Evolutionary conservation across 1,284 basidiomycete species (phyloP).

Genomic region (Melampsora americana): DNA sequence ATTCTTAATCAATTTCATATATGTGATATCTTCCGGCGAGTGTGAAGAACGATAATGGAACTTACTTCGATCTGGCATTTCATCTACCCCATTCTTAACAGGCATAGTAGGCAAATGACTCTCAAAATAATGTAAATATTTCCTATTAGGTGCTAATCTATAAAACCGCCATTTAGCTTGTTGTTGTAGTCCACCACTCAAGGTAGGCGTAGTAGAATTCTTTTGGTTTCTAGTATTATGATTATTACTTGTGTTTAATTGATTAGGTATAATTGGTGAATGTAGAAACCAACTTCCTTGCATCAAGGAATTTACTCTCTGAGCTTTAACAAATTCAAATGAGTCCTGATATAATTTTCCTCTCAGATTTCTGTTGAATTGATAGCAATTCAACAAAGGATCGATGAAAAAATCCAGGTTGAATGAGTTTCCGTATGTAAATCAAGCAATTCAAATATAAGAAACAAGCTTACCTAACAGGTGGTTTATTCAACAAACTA

Average conservation of each 20-base stretch:
- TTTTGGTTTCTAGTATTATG: slow-evolving; percentile 60
- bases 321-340: slow-evolving; percentile 84
- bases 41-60: slow-evolving; percentile 46
- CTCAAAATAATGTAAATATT: slow-evolving; percentile 78
- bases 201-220: slow-evolving; percentile 51
- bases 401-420: slow-evolving; percentile 2
- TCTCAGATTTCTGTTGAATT: slow-evolving; percentile 77
- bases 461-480: slow-evolving; percentile 66
- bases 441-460: background rate
- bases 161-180: slow-evolving; percentile 54
- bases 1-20: slow-evolving; percentile 37
- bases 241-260: slow-evolving; percentile 57
- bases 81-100: slow-evolving; percentile 75
- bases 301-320: slow-evolving; percentile 79
- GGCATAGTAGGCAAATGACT: slow-evolving; percentile 67
- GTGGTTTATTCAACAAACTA: slow-evolving; percentile 76
- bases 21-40: slow-evolving; percentile 48
- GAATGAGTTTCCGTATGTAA: background rate
- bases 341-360: slow-evolving; percentile 85
- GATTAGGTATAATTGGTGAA: slow-evolving; percentile 62
- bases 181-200: slow-evolving; percentile 17
- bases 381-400: slow-evolving; percentile 36
- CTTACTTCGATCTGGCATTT: slow-evolving; percentile 71
- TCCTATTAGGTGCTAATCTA: slow-evolving; percentile 60
- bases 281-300: slow-evolving; percentile 90